These are phyloP conservation scores for Hericium erinaceus DNA, from an alignment of 768 basidiomycete species.

Conservation along the genomic window DNA sequence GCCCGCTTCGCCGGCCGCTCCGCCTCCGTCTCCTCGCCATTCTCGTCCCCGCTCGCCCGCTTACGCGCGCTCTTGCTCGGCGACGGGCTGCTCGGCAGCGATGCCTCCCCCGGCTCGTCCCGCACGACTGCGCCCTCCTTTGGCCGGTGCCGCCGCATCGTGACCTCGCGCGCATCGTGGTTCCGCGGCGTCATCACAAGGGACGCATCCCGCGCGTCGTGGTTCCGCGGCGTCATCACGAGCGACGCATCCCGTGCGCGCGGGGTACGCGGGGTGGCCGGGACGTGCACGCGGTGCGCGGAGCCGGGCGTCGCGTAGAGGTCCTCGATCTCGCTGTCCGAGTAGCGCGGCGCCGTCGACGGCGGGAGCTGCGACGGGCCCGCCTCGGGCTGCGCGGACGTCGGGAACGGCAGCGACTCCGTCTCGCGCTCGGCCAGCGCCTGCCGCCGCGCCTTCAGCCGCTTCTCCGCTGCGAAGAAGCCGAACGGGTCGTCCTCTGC, in stretches of 20 bases:
- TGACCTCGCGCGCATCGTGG: constrained; percentile 9
- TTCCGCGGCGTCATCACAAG: constrained; percentile 7
- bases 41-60: not conserved
- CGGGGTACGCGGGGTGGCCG: constrained; percentile 2
- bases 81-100: constrained; percentile 11
- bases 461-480: constrained; percentile 10
- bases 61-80: constrained; percentile 9
- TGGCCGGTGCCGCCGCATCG: constrained; percentile 13
- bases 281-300: not conserved
- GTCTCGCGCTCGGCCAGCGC: not conserved
- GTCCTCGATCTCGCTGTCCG: constrained; percentile 14
- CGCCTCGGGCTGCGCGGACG: not conserved
- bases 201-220: not conserved
- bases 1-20: constrained; percentile 18
- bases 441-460: constrained; percentile 8
- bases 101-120: constrained; percentile 3
- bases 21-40: not conserved
- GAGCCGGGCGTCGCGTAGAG: constrained; percentile 11
- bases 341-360: constrained; percentile 5
- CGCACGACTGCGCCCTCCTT: constrained; percentile 6
- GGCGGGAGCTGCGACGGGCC: not conserved
- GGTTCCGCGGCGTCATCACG: constrained; percentile 8
- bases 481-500: constrained; percentile 13
- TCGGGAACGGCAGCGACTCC: not conserved
- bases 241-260: constrained; percentile 1